These are phyloP conservation scores for Botrytis cinerea DNA, from an alignment of 2,329 filamentous ascomycete species.

Conservation along the genomic window DNA sequence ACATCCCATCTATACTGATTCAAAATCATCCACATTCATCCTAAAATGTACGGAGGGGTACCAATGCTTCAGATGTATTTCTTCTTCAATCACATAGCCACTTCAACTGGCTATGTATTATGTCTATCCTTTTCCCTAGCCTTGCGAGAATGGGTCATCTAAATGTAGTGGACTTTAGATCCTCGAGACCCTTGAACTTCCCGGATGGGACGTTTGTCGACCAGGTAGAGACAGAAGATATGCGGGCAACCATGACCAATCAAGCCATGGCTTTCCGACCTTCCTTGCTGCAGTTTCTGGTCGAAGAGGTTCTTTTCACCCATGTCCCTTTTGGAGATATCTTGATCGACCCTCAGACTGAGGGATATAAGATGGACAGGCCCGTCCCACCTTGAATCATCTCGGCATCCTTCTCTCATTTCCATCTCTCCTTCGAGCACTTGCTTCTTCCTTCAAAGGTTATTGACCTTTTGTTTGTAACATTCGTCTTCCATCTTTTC, in stretches of 20 bases:
- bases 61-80: constrained; percentile 24
- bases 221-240: background rate
- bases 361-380: constrained; percentile 20
- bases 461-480: background rate
- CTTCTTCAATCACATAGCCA: constrained; percentile 6
- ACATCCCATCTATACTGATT: background rate
- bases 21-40: constrained; percentile 8
- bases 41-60: background rate
- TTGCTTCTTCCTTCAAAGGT: constrained; percentile 6
- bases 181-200: constrained; percentile 1
- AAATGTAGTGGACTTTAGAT: constrained; percentile 12
- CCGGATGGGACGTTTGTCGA: constrained; percentile 6
- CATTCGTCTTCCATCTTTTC: constrained; percentile 10
- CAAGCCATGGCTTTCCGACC: constrained; percentile 13
- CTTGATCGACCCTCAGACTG: background rate
- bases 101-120: constrained; percentile 23
- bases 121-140: background rate
- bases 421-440: constrained; percentile 9
- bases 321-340: background rate
- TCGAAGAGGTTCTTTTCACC: constrained; percentile 1
- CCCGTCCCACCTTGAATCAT: constrained; percentile 1
- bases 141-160: constrained; percentile 6
- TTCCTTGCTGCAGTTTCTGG: constrained; percentile 18
- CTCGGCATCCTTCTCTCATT: constrained; percentile 10
- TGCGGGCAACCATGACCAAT: constrained; percentile 14